Base-by-base conservation (phyloP, 163 green algal genomes). In the Volvox carteri region DNA sequence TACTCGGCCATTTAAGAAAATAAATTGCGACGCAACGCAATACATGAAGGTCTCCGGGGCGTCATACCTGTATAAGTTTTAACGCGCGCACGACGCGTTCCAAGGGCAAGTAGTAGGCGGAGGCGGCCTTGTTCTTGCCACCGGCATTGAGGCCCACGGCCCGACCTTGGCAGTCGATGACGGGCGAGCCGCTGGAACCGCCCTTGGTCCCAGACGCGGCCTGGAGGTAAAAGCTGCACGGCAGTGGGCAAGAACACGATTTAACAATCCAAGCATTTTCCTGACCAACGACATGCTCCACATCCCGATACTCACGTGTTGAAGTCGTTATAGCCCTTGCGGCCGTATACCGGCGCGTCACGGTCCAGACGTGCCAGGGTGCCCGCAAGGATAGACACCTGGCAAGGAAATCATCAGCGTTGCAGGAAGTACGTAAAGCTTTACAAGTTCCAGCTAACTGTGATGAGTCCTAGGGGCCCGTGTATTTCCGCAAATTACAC, bases 41-140 rank as follows among this genome's bases (percentile, higher is more conserved):
- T 5, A 23, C 54, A 19, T 65, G 54, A 65, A 12, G 54, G 7
- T 30, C 7, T 65, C 7, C 7, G 2, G 25, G 54, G 54, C 3
- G 42, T 1, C 67, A 0, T 42, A 92, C 90, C 95, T 97, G 95
- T 46, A 98, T 91, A 33, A 98, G 78, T 33, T 91, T 48, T 41
- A 99, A 95, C 19, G 97, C 96, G 0, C 96, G 92, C 62, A 98
- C 93, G 25, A 99, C 94, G 4, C 96, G 91, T 77, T 98, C 91
- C 77, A 99, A 91, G 0, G 97, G 97, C 78, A 99, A 93, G 90
- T 98, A 99, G 92, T 97, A 99, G 12, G 97, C 97, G 14, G 93
- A 96, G 3, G 95, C 94, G 11, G 95, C 94, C 89, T 98, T 98
- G 89, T 96, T 98, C 90, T 97, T 97, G 76, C 95, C 95, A 41